These are phyloP conservation scores for Schizonepeta tenuifolia DNA, from an alignment of 257 asterid genomes.

Conservation along the genomic window DNA sequence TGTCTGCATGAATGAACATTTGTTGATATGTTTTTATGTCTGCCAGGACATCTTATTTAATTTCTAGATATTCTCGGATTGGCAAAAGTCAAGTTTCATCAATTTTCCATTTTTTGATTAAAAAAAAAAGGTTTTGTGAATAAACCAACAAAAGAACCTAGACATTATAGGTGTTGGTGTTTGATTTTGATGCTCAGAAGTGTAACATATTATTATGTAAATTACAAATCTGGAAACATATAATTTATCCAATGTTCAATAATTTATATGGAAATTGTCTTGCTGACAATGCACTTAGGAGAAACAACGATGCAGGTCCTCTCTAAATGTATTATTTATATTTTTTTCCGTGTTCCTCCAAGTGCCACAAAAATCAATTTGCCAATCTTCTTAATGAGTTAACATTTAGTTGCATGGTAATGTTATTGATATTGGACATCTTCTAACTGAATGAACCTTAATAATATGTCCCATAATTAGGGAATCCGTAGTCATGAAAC, in stretches of 20 bases:
- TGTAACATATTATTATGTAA: constrained; percentile 6
- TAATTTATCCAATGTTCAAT: neutral
- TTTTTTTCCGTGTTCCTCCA: neutral
- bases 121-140: constrained; percentile 9
- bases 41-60: neutral
- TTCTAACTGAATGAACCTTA: neutral
- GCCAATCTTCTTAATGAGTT: constrained; percentile 4
- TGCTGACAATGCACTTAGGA: neutral
- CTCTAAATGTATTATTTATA: constrained; percentile 1
- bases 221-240: constrained; percentile 6
- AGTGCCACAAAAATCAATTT: neutral
- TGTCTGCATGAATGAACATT: constrained; percentile 1
- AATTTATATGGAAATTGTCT: neutral
- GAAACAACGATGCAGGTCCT: constrained; percentile 11
- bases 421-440: neutral
- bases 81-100: constrained; percentile 24
- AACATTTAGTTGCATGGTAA: neutral
- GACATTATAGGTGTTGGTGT: neutral
- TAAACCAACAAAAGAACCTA: constrained; percentile 7
- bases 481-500: neutral
- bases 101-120: neutral
- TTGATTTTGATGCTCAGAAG: constrained; percentile 12
- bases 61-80: constrained; percentile 1
- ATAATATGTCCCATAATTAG: neutral
- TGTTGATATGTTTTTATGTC: constrained; percentile 1